phyloP scores from a whole-genome alignment of 345 rosid genomes.

The Bruguiera parviflora region DNA sequence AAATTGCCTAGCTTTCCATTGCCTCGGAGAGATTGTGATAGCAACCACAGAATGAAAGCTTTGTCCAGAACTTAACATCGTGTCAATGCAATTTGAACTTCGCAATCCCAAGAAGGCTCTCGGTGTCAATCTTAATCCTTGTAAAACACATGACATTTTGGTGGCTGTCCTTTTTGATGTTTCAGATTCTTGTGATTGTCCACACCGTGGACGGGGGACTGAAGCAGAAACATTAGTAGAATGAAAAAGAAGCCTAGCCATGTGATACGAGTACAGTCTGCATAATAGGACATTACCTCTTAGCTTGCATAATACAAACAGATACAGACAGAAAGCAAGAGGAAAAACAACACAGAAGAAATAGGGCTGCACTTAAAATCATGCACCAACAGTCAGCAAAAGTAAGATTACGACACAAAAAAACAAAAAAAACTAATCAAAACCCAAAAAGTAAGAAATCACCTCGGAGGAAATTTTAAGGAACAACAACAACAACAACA shows the following conservation, averaged over 20 bases:
- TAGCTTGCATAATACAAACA: neutral
- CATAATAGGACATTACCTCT: slow-evolving; percentile 23
- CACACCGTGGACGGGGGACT: slow-evolving; percentile 37
- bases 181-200: slow-evolving; percentile 40
- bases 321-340: neutral
- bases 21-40: slow-evolving; percentile 33
- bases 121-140: slow-evolving; percentile 39
- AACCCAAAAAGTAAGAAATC: no score
- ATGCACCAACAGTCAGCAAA: no score
- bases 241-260: slow-evolving; percentile 72
- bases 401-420: no score
- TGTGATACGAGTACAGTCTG: slow-evolving; percentile 38
- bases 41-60: slow-evolving; percentile 50
- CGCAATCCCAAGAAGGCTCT: slow-evolving; percentile 57
- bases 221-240: slow-evolving; percentile 42
- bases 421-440: no score
- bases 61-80: slow-evolving; percentile 28
- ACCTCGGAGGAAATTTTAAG: no score
- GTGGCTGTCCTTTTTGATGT: slow-evolving; percentile 36
- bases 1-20: slow-evolving; percentile 45
- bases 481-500: no score
- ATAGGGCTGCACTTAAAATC: no score
- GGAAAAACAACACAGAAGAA: no score
- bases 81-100: slow-evolving; percentile 45
- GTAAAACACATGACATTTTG: slow-evolving; percentile 45